Base-by-base conservation (phyloP, 495 filamentous ascomycete genomes). In the Symbiotaphrina buchneri region DNA sequence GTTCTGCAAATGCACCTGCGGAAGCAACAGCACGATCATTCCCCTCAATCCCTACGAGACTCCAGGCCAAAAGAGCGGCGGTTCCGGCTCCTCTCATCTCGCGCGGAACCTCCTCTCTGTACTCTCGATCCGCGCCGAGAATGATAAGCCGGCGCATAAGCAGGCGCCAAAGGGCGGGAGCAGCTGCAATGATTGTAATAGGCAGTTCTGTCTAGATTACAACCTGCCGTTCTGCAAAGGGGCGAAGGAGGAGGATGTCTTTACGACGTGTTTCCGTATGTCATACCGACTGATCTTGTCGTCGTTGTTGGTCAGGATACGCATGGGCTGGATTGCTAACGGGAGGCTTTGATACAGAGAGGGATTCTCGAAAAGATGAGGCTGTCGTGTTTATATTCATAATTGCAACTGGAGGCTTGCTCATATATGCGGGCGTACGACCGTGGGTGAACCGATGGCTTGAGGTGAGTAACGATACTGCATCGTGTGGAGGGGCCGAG, bases 1-100 rank as follows among this genome's bases (percentile, higher is more conserved):
- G 21, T 95, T 93, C 57, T 97, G 87, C 70, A 97, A 94, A 74
- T 97, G 87, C 53, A 91, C 76, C 34, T 95, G 87, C 56, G 75
- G 76, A 58, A 65, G 67, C 32, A 91, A 94, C 55, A 79, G 69
- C 58, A 91, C 77, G 34, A 82, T 95, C 38, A 92, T 97, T 46
- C 53, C 65, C 10, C 68, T 84, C 27, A 58, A 66, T 42, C n/a
- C n/a, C n/a, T n/a, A n/a, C n/a, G n/a, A n/a, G n/a, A n/a, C n/a
- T n/a, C n/a, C n/a, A n/a, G 53, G 56, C 0, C 42, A 52, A 33
- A 37, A 43, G 41, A 33, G 33, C 24, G n/a, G 28, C 30, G 30
- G 45, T 35, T n/a, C 38, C 40, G 13, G 40, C 33, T 6, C 27
- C 40, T 0, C 30, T 25, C 37, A 36, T 10, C 27, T 31, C 30